Percentiles rank a stretch among this genome's conserved stretches.
These are phyloP conservation scores for Dimargaris xerosporica DNA, from an alignment of 192 early-diverging fungal species.

Conservation along the genomic window DNA sequence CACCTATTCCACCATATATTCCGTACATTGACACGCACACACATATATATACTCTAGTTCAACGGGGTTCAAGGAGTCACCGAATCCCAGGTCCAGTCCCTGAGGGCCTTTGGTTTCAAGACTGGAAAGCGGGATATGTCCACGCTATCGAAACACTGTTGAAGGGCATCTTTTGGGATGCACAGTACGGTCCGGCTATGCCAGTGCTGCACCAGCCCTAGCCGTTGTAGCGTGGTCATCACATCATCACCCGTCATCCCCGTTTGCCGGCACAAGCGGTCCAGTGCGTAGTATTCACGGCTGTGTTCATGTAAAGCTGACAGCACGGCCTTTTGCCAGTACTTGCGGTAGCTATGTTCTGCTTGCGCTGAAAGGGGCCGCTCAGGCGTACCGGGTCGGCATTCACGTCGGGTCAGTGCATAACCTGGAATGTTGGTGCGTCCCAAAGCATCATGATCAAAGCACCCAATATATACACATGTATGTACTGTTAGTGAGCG, in stretches of 20 bases:
- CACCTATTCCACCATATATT: too few species aligned
- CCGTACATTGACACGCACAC: too few species aligned
- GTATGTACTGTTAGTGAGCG: too few species aligned
- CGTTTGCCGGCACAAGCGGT: slow-evolving; percentile 38
- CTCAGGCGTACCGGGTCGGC: slow-evolving; percentile 69
- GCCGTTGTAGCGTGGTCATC: slow-evolving; percentile 39
- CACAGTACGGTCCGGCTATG: slow-evolving; percentile 25
- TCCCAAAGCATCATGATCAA: too few species aligned
- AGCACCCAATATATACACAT: too few species aligned
- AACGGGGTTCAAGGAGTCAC: too few species aligned
- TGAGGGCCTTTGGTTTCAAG: neutral
- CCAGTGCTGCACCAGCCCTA: slow-evolving; percentile 46
- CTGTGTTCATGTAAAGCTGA: slow-evolving; percentile 25
- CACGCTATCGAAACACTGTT: neutral
- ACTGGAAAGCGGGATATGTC: neutral
- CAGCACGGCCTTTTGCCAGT: slow-evolving; percentile 64
- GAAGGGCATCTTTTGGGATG: slow-evolving; percentile 22
- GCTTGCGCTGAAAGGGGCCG: slow-evolving; percentile 78
- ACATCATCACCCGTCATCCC: slow-evolving; percentile 59
- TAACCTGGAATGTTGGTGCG: slow-evolving; percentile 38
- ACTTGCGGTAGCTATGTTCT: slow-evolving; percentile 58
- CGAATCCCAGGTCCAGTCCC: too few species aligned
- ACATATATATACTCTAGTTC: too few species aligned
- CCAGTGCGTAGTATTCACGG: slow-evolving; percentile 26
- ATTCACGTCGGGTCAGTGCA: slow-evolving; percentile 52